These are phyloP conservation scores for Spongospora subterranea DNA, from an alignment of 208 protist species.

Conservation along the genomic window DNA sequence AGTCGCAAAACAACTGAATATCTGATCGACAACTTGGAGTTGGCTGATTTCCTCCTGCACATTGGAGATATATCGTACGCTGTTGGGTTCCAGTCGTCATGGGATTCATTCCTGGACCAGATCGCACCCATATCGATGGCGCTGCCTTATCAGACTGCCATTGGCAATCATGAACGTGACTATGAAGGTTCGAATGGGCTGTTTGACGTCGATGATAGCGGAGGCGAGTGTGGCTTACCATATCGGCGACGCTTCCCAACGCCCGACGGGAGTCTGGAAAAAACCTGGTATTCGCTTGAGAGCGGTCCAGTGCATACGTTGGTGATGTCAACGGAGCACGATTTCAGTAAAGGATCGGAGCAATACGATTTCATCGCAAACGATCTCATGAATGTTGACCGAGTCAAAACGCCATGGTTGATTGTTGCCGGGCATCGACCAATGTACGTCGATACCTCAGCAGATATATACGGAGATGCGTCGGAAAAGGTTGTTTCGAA, in stretches of 20 bases:
- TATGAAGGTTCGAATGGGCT: not conserved
- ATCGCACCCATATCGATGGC: not conserved
- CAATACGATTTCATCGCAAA: conserved; percentile 8
- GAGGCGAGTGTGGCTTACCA: conserved; percentile 25
- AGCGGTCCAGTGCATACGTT: conserved; percentile 20
- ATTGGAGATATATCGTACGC: conserved; percentile 52
- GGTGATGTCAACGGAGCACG: conserved; percentile 54
- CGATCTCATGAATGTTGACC: conserved; percentile 35
- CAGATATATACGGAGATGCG: not conserved
- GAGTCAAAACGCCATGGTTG: conserved; percentile 44
- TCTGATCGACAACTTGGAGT: not conserved
- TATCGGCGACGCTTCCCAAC: conserved; percentile 14
- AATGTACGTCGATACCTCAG: conserved; percentile 1
- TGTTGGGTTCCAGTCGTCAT: not conserved
- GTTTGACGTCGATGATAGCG: conserved; percentile 25
- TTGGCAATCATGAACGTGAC: conserved; percentile 55
- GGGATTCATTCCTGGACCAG: conserved; percentile 46
- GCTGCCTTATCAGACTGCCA: conserved; percentile 23
- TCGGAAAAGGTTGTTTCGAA: not conserved
- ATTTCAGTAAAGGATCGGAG: not conserved
- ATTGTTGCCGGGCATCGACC: conserved; percentile 57
- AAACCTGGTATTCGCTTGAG: conserved; percentile 29
- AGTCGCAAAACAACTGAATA: not conserved
- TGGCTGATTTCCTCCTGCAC: conserved; percentile 30
- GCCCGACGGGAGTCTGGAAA: not conserved